Evolutionary conservation across 805 yeast species (phyloP).

Genomic region (Starmerella floris): DNA sequence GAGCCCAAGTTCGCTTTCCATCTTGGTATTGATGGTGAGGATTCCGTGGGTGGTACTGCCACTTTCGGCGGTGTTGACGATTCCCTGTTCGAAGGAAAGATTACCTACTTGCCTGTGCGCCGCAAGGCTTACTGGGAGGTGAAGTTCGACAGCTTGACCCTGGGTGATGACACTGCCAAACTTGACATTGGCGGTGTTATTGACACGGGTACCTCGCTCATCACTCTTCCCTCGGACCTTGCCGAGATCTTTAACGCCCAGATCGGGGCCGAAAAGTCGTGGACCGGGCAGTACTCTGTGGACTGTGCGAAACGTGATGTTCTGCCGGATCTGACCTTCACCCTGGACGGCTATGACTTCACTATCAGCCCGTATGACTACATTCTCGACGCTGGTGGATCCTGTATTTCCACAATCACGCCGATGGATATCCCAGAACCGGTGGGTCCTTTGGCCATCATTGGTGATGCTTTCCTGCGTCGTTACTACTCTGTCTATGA

Average conservation of each 20-base stretch:
- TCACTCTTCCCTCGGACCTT: constrained; percentile 85
- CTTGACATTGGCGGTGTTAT: constrained; percentile 91
- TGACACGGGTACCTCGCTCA: constrained; percentile 95
- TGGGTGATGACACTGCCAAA: constrained; percentile 84
- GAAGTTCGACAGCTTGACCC: constrained; percentile 72
- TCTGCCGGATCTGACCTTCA: constrained; percentile 86
- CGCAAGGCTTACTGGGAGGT: constrained; percentile 99
- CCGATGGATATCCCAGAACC: constrained; percentile 97
- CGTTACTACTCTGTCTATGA: constrained; percentile 90
- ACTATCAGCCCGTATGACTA: constrained; percentile 82
- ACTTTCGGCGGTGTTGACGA: constrained; percentile 91
- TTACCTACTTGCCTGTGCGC: constrained; percentile 94
- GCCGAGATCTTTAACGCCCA: constrained; percentile 91
- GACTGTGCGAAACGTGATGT: constrained; percentile 77
- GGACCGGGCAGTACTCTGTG: constrained; percentile 93
- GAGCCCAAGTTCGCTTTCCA: constrained; percentile 78
- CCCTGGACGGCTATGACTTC: constrained; percentile 80
- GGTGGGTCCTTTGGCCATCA: constrained; percentile 87
- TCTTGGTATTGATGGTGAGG: constrained; percentile 61
- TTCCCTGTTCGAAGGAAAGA: constrained; percentile 61
- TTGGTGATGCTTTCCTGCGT: constrained; percentile 97
- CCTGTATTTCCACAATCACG: constrained; percentile 91
- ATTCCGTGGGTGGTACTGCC: constrained; percentile 84
- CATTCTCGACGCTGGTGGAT: constrained; percentile 85
- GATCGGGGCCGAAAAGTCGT: constrained; percentile 93